phyloP scores from a whole-genome alignment of 164 flowering plant species.

The Annona cherimola region DNA sequence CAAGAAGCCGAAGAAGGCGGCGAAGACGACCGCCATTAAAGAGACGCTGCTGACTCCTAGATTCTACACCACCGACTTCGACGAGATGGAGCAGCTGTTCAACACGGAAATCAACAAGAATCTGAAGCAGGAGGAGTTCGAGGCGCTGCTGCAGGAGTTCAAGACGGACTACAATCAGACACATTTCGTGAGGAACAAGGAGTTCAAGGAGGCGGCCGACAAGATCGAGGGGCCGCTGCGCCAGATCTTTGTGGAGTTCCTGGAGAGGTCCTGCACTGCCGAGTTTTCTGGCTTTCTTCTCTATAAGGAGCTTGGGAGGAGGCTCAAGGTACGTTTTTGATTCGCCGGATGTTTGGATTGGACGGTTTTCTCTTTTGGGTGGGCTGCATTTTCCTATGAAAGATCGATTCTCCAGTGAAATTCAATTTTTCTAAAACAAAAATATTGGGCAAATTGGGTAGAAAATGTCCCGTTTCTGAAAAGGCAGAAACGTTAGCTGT shows the following conservation, averaged over 20 bases:
- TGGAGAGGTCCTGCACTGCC: conserved; percentile 98
- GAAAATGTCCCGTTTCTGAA: too few species aligned
- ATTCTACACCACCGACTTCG: conserved; percentile 96
- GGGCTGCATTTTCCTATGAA: background rate
- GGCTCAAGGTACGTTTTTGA: conserved; percentile 68
- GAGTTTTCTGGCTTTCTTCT: conserved; percentile 97
- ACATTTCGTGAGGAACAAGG: conserved; percentile 93
- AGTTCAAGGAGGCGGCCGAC: conserved; percentile 96
- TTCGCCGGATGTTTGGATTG: background rate
- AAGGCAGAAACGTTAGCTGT: too few species aligned
- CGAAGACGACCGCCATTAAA: conserved; percentile 42
- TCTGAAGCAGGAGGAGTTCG: conserved; percentile 72
- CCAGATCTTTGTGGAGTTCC: conserved; percentile 90
- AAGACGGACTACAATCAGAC: conserved; percentile 97
- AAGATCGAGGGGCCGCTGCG: conserved; percentile 78
- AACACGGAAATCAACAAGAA: conserved; percentile 92
- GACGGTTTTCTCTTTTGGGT: conserved; percentile 1
- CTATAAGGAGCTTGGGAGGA: conserved; percentile 94
- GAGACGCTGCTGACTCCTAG: conserved; percentile 89
- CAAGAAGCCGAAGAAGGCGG: conserved; percentile 34
- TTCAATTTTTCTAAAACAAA: too few species aligned
- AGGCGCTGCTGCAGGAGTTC: conserved; percentile 86
- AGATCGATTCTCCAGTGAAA: background rate
- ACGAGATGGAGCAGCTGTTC: conserved; percentile 94
- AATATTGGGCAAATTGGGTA: too few species aligned